A percentile compares a stretch with the other conserved stretches of the same genome.
phyloP scores from a whole-genome alignment of 2,329 filamentous ascomycete species.

The Epicoccum nigrum region DNA sequence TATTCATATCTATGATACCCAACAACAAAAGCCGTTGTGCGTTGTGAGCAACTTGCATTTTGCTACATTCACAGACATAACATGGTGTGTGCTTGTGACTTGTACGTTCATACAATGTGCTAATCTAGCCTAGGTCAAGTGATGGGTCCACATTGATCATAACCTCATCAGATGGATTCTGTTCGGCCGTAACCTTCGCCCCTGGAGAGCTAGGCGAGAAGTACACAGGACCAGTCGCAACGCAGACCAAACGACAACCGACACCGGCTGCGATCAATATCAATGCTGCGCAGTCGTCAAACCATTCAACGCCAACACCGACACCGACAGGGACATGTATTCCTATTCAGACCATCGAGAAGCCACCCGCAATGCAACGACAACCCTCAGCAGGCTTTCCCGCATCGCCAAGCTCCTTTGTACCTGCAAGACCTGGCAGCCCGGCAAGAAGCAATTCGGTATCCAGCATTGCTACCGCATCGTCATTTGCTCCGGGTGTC shows the following conservation, averaged over 20 bases:
- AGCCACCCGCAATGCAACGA: constrained; percentile 60
- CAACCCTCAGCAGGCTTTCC: constrained; percentile 61
- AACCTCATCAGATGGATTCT: constrained; percentile 98
- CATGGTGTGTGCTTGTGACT: constrained; percentile 70
- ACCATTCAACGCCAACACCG: constrained; percentile 71
- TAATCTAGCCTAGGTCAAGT: constrained; percentile 63
- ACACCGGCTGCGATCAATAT: constrained; percentile 52
- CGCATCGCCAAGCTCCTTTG: constrained; percentile 63
- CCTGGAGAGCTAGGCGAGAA: constrained; percentile 83
- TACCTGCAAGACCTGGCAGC: constrained; percentile 69
- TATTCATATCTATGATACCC: constrained; percentile 93
- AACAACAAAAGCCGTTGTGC: constrained; percentile 91
- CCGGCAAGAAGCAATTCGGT: constrained; percentile 85
- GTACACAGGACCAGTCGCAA: constrained; percentile 70
- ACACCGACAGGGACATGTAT: constrained; percentile 71
- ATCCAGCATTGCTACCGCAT: constrained; percentile 76
- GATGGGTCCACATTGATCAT: constrained; percentile 83
- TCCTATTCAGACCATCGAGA: constrained; percentile 56
- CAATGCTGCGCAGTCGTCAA: constrained; percentile 54
- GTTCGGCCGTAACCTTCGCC: constrained; percentile 84
- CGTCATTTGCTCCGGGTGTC: constrained; percentile 51
- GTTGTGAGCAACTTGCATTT: constrained; percentile 97
- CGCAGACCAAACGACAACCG: constrained; percentile 33
- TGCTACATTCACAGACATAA: constrained; percentile 94
- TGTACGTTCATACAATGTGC: no score